Conservation (phyloP, 2,329 filamentous ascomycete genomes). For the Lecanosticta acicola region DNA sequence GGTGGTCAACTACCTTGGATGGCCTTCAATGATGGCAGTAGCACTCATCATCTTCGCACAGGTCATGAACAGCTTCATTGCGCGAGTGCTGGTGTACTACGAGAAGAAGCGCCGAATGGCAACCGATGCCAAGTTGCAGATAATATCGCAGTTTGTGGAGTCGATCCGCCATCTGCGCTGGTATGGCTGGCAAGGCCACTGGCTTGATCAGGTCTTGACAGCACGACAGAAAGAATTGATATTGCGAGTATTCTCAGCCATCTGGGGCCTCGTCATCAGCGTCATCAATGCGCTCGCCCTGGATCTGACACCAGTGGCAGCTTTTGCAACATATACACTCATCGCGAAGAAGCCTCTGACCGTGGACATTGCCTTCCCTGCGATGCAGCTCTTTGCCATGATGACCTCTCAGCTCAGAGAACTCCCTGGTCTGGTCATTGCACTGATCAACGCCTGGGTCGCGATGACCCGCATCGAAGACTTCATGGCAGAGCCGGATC, state of each 20-base stretch:
- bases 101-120: slow-evolving; percentile 66
- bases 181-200: slow-evolving; percentile 76
- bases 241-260: slow-evolving; percentile 56
- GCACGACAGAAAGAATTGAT: slow-evolving; percentile 63
- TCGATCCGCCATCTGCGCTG: slow-evolving; percentile 73
- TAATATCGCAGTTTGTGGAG: slow-evolving; percentile 80
- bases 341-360: slow-evolving; percentile 62
- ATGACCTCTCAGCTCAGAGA: slow-evolving; percentile 69
- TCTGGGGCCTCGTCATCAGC: slow-evolving; percentile 58
- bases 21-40: slow-evolving; percentile 67
- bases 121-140: slow-evolving; percentile 72
- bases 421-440: slow-evolving; percentile 68
- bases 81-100: slow-evolving; percentile 59
- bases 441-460: slow-evolving; percentile 74
- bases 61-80: slow-evolving; percentile 61
- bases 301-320: slow-evolving; percentile 70
- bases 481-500: slow-evolving; percentile 83
- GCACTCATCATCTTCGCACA: slow-evolving; percentile 59
- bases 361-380: slow-evolving; percentile 81
- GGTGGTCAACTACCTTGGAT: slow-evolving; percentile 73
- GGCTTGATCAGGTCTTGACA: slow-evolving; percentile 64
- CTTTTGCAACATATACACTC: slow-evolving; percentile 75
- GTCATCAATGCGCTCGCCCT: slow-evolving; percentile 67
- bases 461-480: slow-evolving; percentile 74
- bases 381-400: slow-evolving; percentile 72